Percentiles rank a stretch among this genome's conserved stretches.
phyloP scores from a whole-genome alignment of 139 green algal species.

The Diplosphaera chodatii region DNA sequence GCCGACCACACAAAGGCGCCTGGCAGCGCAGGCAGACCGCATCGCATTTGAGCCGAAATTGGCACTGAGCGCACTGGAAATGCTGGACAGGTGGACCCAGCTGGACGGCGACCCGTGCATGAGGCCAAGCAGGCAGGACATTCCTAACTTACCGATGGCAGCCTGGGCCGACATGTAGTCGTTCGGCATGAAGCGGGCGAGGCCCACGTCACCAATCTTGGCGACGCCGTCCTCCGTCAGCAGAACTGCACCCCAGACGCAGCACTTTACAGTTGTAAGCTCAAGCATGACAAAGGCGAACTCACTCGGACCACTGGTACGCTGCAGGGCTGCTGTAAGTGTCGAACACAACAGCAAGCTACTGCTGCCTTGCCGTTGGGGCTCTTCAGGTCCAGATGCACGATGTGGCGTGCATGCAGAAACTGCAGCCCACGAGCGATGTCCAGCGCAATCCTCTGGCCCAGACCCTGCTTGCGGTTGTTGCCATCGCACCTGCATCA shows the following conservation, averaged over 20 bases:
- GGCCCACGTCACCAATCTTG: conserved; percentile 40
- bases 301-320: no score
- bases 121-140: no score
- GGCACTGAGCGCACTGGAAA: no score
- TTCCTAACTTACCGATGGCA: no score
- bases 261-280: no score
- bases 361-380: conserved; percentile 2
- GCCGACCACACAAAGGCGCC: conserved; percentile 8
- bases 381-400: conserved; percentile 22
- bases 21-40: neutral
- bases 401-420: conserved; percentile 22
- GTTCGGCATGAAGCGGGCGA: neutral
- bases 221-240: conserved; percentile 7
- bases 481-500: no score
- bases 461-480: neutral
- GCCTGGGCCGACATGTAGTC: neutral
- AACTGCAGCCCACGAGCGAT: conserved; percentile 24
- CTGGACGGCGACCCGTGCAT: no score
- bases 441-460: conserved; percentile 24
- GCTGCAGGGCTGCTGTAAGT: no score
- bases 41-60: no score
- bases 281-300: no score
- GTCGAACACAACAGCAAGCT: no score
- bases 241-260: conserved; percentile 29
- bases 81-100: no score